phyloP scores from a whole-genome alignment of 768 basidiomycete species.

The Auricularia sp. region DNA sequence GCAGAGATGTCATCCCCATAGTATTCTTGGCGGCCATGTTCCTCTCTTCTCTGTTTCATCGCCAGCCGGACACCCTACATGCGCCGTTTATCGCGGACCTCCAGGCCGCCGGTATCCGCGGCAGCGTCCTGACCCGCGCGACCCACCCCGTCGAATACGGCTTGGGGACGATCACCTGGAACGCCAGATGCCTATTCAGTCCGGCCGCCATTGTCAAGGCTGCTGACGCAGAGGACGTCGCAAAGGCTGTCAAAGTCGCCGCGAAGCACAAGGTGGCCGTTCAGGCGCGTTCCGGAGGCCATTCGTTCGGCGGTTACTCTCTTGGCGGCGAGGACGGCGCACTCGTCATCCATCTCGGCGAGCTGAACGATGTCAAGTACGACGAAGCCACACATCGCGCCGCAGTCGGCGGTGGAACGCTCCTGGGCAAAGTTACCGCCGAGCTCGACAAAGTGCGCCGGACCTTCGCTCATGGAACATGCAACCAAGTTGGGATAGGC shows the following conservation, averaged over 20 bases:
- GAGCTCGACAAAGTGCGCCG: slow-evolving; percentile 13
- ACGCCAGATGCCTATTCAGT: slow-evolving; percentile 8
- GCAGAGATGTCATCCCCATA: too few species aligned
- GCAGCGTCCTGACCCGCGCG: neutral
- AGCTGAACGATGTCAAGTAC: slow-evolving; percentile 17
- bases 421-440: slow-evolving; percentile 16
- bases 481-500: slow-evolving; percentile 21
- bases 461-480: slow-evolving; percentile 21
- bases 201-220: slow-evolving; percentile 17
- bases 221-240: slow-evolving; percentile 8
- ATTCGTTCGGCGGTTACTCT: slow-evolving; percentile 14
- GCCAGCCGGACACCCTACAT: neutral
- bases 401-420: slow-evolving; percentile 15
- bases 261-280: slow-evolving; percentile 12
- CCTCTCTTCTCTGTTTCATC: neutral
- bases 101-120: neutral
- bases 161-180: slow-evolving; percentile 1
- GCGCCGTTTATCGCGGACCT: neutral
- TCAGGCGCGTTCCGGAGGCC: slow-evolving; percentile 14
- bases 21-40: neutral
- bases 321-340: slow-evolving; percentile 20
- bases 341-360: slow-evolving; percentile 20
- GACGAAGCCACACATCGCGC: slow-evolving; percentile 16
- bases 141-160: neutral
- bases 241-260: slow-evolving; percentile 13